These are phyloP conservation scores for Candida succiphila DNA, from an alignment of 805 yeast genomes.

Conservation along the genomic window DNA sequence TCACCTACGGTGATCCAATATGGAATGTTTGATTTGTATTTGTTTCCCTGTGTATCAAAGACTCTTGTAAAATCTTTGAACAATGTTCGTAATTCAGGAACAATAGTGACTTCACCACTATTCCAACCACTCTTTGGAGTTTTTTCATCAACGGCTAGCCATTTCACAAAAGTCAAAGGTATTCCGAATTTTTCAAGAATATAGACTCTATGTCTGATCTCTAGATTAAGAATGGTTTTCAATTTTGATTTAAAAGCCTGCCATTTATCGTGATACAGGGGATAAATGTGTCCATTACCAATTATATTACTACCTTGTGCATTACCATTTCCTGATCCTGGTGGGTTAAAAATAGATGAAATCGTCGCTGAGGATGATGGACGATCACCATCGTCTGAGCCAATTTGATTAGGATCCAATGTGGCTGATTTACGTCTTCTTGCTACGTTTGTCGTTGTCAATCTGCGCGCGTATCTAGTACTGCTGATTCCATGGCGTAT, in stretches of 20 bases:
- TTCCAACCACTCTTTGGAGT: constrained; percentile 72
- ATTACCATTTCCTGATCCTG: no score
- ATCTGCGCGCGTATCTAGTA: no score
- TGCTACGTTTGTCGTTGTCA: no score
- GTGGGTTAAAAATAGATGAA: constrained; percentile 8
- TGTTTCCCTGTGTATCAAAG: constrained; percentile 68
- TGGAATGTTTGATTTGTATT: constrained; percentile 61
- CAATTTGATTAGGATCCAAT: no score
- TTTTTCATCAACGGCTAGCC: constrained; percentile 81
- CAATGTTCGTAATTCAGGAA: constrained; percentile 72
- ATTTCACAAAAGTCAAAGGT: constrained; percentile 55
- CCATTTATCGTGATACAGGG: no score
- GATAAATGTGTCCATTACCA: constrained; percentile 26
- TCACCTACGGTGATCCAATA: constrained; percentile 92
- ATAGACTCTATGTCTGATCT: constrained; percentile 75
- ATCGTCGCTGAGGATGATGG: constrained; percentile 27
- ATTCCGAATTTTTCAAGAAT: constrained; percentile 73
- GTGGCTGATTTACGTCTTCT: no score
- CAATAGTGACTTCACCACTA: constrained; percentile 75
- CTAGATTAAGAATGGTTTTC: constrained; percentile 58
- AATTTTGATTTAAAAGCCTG: constrained; percentile 13
- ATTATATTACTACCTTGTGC: no score
- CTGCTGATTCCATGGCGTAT: no score
- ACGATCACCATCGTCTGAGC: no score
- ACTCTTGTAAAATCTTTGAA: constrained; percentile 65